Conservation (phyloP, 2,329 filamentous ascomycete genomes). For the Fusarium tuaranense region DNA sequence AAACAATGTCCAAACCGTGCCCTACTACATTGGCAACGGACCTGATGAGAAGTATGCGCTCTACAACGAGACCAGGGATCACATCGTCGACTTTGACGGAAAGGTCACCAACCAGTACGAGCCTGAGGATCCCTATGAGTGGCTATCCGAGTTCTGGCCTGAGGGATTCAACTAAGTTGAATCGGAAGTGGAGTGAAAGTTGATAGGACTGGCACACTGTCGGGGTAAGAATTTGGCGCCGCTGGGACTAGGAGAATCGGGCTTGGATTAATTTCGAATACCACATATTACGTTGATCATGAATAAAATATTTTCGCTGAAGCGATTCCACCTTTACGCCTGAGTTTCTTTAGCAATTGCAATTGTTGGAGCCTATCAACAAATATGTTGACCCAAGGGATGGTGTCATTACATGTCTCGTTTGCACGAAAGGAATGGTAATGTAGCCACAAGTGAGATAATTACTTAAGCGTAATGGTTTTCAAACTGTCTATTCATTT, state of each 20-base stretch:
- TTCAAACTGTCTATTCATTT: background rate
- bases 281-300: background rate
- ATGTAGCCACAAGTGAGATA: background rate
- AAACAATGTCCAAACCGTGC: constrained; percentile 46
- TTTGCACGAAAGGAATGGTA: background rate
- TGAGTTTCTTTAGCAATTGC: background rate
- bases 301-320: background rate
- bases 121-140: constrained; percentile 60
- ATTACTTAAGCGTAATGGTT: fast-evolving
- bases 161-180: constrained; percentile 41
- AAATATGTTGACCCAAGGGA: too few species aligned
- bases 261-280: background rate
- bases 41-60: constrained; percentile 46
- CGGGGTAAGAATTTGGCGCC: background rate
- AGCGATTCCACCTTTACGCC: background rate
- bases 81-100: constrained; percentile 42
- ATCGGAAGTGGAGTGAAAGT: background rate
- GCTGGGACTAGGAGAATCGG: too few species aligned
- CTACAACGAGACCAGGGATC: constrained; percentile 44
- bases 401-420: background rate
- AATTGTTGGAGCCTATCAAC: background rate
- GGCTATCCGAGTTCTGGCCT: constrained; percentile 63
- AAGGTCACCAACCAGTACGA: constrained; percentile 36
- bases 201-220: background rate
- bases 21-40: constrained; percentile 40